Evolutionary conservation across 768 basidiomycete genomes (phyloP).

Genomic region (Termitomyces sp.): DNA sequence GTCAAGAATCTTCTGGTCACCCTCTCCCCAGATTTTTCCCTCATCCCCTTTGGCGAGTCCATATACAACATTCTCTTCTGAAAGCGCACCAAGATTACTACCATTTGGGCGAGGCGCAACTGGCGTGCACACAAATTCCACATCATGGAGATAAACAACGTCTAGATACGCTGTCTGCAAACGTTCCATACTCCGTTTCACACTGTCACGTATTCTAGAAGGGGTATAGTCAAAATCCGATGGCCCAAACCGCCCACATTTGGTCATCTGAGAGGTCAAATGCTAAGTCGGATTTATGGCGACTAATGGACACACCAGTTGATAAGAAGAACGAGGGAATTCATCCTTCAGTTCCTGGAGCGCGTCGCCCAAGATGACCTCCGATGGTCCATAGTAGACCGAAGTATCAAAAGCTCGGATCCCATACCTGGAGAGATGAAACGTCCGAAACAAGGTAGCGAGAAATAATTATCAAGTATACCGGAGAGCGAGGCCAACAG

Average conservation of each 20-base stretch:
- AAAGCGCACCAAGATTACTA: constrained; percentile 50
- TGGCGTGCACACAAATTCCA: constrained; percentile 65
- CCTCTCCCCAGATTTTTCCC: constrained; percentile 52
- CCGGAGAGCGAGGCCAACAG: constrained; percentile 73
- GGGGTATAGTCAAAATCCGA: constrained; percentile 73
- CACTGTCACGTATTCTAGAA: constrained; percentile 54
- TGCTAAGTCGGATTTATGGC: background rate
- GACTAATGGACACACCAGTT: constrained; percentile 39
- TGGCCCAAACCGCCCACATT: constrained; percentile 74
- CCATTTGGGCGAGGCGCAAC: constrained; percentile 47
- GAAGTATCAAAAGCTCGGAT: constrained; percentile 80
- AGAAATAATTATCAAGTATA: constrained; percentile 22
- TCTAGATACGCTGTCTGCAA: constrained; percentile 77
- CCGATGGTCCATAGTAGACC: constrained; percentile 75
- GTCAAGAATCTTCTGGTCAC: constrained; percentile 66
- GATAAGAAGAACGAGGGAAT: constrained; percentile 76
- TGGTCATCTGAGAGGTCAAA: constrained; percentile 57
- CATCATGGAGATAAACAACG: constrained; percentile 77
- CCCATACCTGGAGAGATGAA: constrained; percentile 53
- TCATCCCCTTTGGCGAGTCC: constrained; percentile 59
- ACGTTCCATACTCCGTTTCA: constrained; percentile 60
- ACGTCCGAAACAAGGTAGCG: background rate
- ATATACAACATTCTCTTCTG: constrained; percentile 49
- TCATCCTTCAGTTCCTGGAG: constrained; percentile 53
- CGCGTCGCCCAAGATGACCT: constrained; percentile 66